Percentiles rank a stretch among this genome's conserved stretches.
Conservation (phyloP, 305 asterid species). For the Solanum aculeatissimum region DNA sequence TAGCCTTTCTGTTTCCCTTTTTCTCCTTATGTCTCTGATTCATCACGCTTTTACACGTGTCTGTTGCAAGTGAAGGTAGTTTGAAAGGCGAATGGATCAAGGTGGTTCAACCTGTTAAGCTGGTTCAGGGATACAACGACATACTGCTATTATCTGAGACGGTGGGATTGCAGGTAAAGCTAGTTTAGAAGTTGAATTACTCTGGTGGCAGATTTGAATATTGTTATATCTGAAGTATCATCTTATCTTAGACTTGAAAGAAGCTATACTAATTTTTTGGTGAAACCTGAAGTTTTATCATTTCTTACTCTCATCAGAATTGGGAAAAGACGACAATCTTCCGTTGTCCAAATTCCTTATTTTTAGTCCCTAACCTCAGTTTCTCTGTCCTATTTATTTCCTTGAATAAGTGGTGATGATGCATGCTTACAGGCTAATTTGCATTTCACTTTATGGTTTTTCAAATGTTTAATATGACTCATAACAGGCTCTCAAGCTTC, state of each 20-base stretch:
- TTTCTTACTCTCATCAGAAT: background rate
- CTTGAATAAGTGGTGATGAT: background rate
- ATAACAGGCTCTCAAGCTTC: background rate
- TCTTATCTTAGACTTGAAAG: slow-evolving; percentile 1
- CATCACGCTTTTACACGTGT: slow-evolving; percentile 2
- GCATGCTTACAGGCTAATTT: background rate
- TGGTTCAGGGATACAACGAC: slow-evolving; percentile 68
- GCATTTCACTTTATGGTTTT: background rate
- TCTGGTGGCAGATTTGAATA: slow-evolving; percentile 6
- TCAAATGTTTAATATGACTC: background rate
- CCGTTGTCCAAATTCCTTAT: background rate
- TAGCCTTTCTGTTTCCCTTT: background rate
- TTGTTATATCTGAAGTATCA: background rate
- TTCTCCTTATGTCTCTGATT: background rate
- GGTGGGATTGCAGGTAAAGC: slow-evolving; percentile 80
- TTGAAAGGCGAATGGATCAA: slow-evolving; percentile 72
- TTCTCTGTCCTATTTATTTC: background rate
- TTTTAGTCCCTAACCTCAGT: background rate
- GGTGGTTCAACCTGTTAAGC: slow-evolving; percentile 63
- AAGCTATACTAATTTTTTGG: background rate
- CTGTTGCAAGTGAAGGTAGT: slow-evolving; percentile 40
- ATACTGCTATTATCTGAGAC: slow-evolving; percentile 63
- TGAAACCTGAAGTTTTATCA: background rate
- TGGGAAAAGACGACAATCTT: background rate
- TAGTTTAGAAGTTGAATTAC: slow-evolving; percentile 2